Evolutionary conservation across 129 eudicot genomes (phyloP).

Genomic region (Flaveria sonorensis): DNA sequence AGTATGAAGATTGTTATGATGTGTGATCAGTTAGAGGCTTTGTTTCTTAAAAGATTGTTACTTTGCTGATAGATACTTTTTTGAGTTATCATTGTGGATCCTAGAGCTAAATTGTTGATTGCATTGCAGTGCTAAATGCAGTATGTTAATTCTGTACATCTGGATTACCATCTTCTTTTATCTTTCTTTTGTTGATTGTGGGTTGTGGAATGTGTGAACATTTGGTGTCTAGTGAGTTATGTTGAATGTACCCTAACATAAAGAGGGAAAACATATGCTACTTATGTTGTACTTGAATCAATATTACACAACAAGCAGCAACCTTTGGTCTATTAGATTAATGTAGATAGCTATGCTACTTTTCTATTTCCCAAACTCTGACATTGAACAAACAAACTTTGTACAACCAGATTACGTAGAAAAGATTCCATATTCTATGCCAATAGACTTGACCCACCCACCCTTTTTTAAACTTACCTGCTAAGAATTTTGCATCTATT

Average conservation of each 20-base stretch:
- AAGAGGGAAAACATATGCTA: slow-evolving; percentile 14
- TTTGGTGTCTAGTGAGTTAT: not conserved
- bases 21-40: slow-evolving; percentile 5
- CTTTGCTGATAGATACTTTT: not conserved
- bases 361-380: not conserved
- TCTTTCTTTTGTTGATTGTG: slow-evolving; percentile 13
- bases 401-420: too few relatives aligned
- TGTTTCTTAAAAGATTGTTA: not conserved
- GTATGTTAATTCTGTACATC: not conserved
- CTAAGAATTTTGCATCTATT: not conserved
- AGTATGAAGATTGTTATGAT: not conserved
- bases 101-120: slow-evolving; percentile 12
- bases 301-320: not conserved
- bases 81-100: slow-evolving; percentile 6
- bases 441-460: too few relatives aligned
- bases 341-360: not conserved
- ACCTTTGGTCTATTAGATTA: not conserved
- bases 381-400: not conserved
- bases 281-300: slow-evolving; percentile 23
- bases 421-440: too few relatives aligned
- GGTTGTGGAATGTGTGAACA: not conserved
- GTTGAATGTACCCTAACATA: slow-evolving; percentile 15
- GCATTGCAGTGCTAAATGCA: slow-evolving; percentile 10
- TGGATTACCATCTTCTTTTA: not conserved
- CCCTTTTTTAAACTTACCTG: too few relatives aligned